Base-by-base conservation (phyloP, 169 alveolate species). In the Perkinsus marinus region DNA sequence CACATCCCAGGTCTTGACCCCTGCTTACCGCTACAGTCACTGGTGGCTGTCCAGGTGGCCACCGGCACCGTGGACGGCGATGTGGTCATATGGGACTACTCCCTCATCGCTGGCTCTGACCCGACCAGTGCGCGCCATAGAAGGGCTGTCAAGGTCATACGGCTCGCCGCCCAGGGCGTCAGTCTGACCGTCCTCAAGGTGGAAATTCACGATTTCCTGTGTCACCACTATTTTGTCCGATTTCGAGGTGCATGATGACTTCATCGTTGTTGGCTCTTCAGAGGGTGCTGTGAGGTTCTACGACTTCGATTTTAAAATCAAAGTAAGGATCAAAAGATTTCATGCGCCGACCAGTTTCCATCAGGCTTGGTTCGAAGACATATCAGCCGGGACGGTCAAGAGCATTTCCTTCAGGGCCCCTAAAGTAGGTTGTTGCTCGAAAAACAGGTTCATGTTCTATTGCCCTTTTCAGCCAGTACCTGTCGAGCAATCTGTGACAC, bases 241-340 rank as follows among this genome's bases (percentile, higher is more conserved):
- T 68, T 94, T 95, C 79, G 95, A 95, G 39, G 94, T 95, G 47
- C 95, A 95, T 47, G 96, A 95, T 68, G 94, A 95, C 68, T 96
- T 95, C 92, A 93, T 97, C 34, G 97, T 96, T 0, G 95, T 96
- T 39, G 98, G 98, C 26, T 94, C 96, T 89, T 94, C 96, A 0
- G 97, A 96, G 91, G 98, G 98, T n/a, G 95, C 97, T n/a, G 95
- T 97, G 43, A 92, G 97, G 91, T 97, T 97, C 93, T 97, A 96
- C 94, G 98, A 97, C 94, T 95, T 95, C 92, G 95, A 96, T 90
- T 96, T 95, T 94, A 96, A 96, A 69, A 95, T 97, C 22, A 13
- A 57, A 26, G 79, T 57, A 13, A 16, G 79, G 26, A 57, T 2
- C 22, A 0, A 57, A 6, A 19, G 22, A 7, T 16, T 57, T 16